Conservation (phyloP, 352 stramenopile genomes). For the Aphanomyces astaci region DNA sequence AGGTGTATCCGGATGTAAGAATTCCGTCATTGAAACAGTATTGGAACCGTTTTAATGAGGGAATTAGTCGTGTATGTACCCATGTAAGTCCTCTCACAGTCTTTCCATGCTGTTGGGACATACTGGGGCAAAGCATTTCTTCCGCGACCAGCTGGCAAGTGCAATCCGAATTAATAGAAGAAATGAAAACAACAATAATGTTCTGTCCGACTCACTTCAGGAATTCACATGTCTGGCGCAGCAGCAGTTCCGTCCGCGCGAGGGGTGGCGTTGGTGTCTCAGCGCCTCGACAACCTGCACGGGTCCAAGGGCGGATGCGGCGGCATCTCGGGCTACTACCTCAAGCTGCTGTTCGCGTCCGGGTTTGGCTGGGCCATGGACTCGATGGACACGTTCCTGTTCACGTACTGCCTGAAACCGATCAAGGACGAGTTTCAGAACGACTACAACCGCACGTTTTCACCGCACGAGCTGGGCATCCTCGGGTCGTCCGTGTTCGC, state of each 20-base stretch:
- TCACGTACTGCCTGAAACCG: slow-evolving; percentile 31
- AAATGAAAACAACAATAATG: no score
- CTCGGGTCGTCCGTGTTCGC: slow-evolving; percentile 29
- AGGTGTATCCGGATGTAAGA: no score
- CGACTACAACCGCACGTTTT: slow-evolving; percentile 30
- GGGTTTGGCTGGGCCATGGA: slow-evolving; percentile 38
- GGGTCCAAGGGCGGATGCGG: slow-evolving; percentile 5
- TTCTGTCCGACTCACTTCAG: no score
- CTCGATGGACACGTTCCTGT: slow-evolving; percentile 34
- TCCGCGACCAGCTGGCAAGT: no score
- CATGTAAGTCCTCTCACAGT: no score
- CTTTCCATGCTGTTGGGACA: no score
- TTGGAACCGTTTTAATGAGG: no score
- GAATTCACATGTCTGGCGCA: no score
- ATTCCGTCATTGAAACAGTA: no score
- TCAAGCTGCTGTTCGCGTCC: slow-evolving; percentile 29
- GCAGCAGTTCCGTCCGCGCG: not conserved
- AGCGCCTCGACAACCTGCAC: slow-evolving; percentile 13
- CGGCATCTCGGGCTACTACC: slow-evolving; percentile 31
- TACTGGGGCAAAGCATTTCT: no score
- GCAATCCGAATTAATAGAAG: no score
- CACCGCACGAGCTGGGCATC: slow-evolving; percentile 26
- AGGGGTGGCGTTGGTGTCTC: not conserved
- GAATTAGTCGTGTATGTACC: no score
- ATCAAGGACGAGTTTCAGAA: slow-evolving; percentile 23